phyloP scores from a whole-genome alignment of 2,329 filamentous ascomycete genomes.

The Paraphoma chrysanthemicola region DNA sequence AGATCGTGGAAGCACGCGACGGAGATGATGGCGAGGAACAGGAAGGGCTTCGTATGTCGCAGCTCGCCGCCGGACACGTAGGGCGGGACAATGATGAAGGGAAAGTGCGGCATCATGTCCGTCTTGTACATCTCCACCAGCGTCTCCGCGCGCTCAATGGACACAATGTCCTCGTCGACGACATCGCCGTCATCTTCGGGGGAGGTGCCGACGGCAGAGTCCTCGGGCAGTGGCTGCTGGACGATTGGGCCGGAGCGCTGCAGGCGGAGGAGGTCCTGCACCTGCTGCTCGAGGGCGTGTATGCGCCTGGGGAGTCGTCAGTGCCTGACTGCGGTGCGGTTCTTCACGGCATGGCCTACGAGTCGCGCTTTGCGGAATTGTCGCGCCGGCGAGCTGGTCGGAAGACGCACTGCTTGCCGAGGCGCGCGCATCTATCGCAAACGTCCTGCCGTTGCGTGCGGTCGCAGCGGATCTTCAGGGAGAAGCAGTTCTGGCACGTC shows the following conservation, averaged over 20 bases:
- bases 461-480: slow-evolving; percentile 41
- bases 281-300: slow-evolving; percentile 47
- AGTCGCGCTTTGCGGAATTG: slow-evolving; percentile 46
- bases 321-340: neutral
- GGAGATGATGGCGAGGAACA: slow-evolving; percentile 37
- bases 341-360: slow-evolving; percentile 13
- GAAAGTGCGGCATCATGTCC: slow-evolving; percentile 48
- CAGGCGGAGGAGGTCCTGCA: slow-evolving; percentile 34
- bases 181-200: slow-evolving; percentile 30
- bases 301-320: slow-evolving; percentile 34
- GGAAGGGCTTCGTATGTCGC: slow-evolving; percentile 34
- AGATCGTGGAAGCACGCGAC: slow-evolving; percentile 43
- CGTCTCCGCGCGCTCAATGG: slow-evolving; percentile 31
- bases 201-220: slow-evolving; percentile 9
- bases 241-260: slow-evolving; percentile 21
- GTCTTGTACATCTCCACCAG: slow-evolving; percentile 42
- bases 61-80: slow-evolving; percentile 31
- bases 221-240: slow-evolving; percentile 31
- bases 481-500: slow-evolving; percentile 44
- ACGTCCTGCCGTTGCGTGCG: slow-evolving; percentile 32
- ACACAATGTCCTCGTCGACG: slow-evolving; percentile 37
- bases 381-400: slow-evolving; percentile 46
- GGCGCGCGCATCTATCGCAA: slow-evolving; percentile 39
- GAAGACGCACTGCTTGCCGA: slow-evolving; percentile 47
- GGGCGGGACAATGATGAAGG: slow-evolving; percentile 44